Evolutionary conservation across 1,284 basidiomycete genomes (phyloP).

Genomic region (Earliella scabrosa): DNA sequence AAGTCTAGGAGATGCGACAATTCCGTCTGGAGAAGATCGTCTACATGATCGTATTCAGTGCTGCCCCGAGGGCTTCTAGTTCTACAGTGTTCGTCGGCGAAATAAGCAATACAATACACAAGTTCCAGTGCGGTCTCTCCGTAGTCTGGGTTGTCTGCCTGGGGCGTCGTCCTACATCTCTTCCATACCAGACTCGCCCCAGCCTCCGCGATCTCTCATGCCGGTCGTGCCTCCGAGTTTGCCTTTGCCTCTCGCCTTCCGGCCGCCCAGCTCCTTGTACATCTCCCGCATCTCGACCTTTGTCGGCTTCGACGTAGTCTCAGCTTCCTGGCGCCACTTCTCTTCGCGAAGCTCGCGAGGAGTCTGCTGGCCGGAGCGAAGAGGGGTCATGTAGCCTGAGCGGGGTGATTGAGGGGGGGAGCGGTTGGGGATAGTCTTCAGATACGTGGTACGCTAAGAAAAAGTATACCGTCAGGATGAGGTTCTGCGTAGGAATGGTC

Average conservation of each 20-base stretch:
- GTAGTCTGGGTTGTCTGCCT: not conserved
- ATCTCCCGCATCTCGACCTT: constrained; percentile 86
- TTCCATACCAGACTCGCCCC: constrained; percentile 25
- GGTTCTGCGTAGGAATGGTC: not conserved
- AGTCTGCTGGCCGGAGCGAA: constrained; percentile 70
- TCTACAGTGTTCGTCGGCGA: constrained; percentile 8
- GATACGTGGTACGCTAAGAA: constrained; percentile 59
- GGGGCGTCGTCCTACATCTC: not conserved
- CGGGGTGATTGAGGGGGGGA: constrained; percentile 47
- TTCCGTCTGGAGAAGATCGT: too few species aligned
- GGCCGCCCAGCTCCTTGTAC: constrained; percentile 88
- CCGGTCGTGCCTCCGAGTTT: constrained; percentile 66
- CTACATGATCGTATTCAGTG: too few species aligned
- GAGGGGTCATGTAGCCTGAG: constrained; percentile 52
- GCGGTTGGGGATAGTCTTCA: constrained; percentile 51
- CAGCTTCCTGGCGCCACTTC: constrained; percentile 66
- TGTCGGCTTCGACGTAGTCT: constrained; percentile 56
- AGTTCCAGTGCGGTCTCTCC: too few species aligned
- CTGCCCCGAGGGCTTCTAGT: constrained; percentile 10
- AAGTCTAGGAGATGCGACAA: too few species aligned
- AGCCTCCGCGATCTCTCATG: constrained; percentile 54
- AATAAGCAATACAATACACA: not conserved
- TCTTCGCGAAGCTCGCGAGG: constrained; percentile 79
- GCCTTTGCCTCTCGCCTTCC: constrained; percentile 68
- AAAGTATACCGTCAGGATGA: not conserved